Percentiles rank a stretch among this genome's conserved stretches.
Evolutionary conservation across 78 protist species (phyloP).

Genomic region (Salpingoeca rosetta): DNA sequence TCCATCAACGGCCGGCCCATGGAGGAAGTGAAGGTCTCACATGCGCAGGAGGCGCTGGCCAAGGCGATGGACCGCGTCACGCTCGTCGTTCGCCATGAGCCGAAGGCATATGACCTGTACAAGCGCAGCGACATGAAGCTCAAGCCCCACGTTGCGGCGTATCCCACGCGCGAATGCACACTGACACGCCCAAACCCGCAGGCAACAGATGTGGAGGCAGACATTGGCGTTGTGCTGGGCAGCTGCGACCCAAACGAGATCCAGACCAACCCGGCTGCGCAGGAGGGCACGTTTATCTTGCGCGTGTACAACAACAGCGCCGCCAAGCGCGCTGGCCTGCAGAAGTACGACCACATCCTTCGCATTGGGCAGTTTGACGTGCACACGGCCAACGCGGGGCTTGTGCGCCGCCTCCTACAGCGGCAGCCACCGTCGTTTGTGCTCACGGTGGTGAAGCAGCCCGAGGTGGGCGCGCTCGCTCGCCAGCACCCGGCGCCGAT

Average conservation of each 20-base stretch:
- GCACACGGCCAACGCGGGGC: too few species aligned
- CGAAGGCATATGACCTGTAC: not conserved
- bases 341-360: too few species aligned
- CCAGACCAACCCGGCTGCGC: too few species aligned
- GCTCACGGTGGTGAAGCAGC: too few species aligned
- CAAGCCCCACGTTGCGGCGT: not conserved
- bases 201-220: not conserved
- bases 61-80: not conserved
- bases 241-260: not conserved
- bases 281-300: too few species aligned
- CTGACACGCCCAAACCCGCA: not conserved
- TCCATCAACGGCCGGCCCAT: not conserved
- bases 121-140: not conserved
- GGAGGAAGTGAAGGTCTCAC: not conserved
- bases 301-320: too few species aligned
- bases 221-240: not conserved
- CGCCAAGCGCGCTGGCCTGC: too few species aligned
- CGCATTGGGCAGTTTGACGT: too few species aligned
- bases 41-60: not conserved
- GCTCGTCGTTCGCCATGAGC: not conserved
- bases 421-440: too few species aligned
- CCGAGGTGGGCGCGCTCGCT: too few species aligned
- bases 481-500: too few species aligned
- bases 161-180: not conserved
- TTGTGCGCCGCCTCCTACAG: too few species aligned